Conservation (phyloP, 345 rosid species). For the Brassica cretica region DNA sequence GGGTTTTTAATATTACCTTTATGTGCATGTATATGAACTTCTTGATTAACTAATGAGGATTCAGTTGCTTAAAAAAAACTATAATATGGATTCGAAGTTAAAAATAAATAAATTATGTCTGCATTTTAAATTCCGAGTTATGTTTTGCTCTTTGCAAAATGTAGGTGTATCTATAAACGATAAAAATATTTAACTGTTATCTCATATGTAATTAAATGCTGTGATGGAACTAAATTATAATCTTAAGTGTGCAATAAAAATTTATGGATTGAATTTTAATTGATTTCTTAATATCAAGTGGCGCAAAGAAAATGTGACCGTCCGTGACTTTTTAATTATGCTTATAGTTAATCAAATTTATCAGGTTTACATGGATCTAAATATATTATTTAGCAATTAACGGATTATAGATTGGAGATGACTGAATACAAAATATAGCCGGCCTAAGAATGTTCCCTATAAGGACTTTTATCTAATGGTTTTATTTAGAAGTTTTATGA, state of each 20-base stretch:
- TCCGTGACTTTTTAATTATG: not conserved
- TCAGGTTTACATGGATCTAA: not conserved
- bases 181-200: not conserved
- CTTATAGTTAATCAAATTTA: not conserved
- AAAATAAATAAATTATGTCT: not conserved
- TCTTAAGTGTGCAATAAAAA: not conserved
- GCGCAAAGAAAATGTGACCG: conserved; percentile 11
- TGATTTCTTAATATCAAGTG: conserved; percentile 27
- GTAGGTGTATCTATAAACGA: not conserved
- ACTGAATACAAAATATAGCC: conserved; percentile 10
- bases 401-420: conserved; percentile 15
- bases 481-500: not conserved
- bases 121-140: not conserved
- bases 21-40: not conserved
- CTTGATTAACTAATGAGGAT: not conserved
- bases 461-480: not conserved
- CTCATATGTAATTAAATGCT: not conserved
- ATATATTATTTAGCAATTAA: conserved; percentile 6
- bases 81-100: not conserved
- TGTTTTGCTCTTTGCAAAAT: not conserved
- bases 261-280: not conserved
- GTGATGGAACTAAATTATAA: not conserved
- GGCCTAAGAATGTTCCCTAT: conserved; percentile 18
- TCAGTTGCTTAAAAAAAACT: not conserved
- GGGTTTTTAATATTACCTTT: not conserved